Conservation (phyloP, 83 land plant species). For the Larix sibirica region DNA sequence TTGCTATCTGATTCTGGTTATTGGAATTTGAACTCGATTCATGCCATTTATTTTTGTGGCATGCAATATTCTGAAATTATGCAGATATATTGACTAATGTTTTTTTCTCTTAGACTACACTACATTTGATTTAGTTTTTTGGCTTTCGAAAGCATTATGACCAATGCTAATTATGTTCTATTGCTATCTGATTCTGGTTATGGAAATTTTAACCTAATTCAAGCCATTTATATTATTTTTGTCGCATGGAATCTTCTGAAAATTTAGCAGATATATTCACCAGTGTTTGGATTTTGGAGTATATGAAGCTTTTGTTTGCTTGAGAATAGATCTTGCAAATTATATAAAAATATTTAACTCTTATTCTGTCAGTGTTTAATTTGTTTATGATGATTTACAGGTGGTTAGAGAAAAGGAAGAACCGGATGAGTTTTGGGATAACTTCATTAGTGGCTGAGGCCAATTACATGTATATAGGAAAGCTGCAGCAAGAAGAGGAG, state of each 20-base stretch:
- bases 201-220: too few relatives aligned
- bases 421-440: conserved; percentile 29
- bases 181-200: too few relatives aligned
- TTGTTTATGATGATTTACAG: background rate
- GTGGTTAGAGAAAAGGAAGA: conserved; percentile 27
- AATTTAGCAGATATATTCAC: background rate
- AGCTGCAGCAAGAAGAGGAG: background rate
- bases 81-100: too few relatives aligned
- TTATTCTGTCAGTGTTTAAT: background rate
- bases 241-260: background rate
- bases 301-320: background rate
- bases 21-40: too few relatives aligned
- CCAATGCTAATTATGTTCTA: too few relatives aligned
- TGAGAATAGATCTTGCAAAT: background rate
- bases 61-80: too few relatives aligned
- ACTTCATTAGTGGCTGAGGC: background rate
- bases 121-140: too few relatives aligned
- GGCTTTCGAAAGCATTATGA: too few relatives aligned
- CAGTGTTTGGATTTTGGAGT: background rate
- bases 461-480: background rate
- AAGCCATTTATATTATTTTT: too few relatives aligned
- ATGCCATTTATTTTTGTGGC: too few relatives aligned
- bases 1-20: too few relatives aligned
- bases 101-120: too few relatives aligned
- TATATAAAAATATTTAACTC: background rate